These are phyloP conservation scores for Dioscorea zingiberensis DNA, from an alignment of 106 monocot species.

Conservation along the genomic window DNA sequence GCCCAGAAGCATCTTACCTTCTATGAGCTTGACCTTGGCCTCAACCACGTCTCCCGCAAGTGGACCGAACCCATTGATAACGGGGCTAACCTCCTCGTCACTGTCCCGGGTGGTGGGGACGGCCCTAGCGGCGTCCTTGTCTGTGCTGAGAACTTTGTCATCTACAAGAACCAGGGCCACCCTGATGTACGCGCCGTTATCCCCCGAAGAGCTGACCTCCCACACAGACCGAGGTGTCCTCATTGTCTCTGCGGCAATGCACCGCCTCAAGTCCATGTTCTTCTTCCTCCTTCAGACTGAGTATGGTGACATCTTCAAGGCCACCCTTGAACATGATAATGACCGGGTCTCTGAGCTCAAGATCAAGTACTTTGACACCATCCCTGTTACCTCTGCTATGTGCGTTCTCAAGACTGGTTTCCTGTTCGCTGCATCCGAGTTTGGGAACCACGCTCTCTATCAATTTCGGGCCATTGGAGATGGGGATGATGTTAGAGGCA, in stretches of 20 bases:
- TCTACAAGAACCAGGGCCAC: constrained; percentile 93
- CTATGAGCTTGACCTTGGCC: constrained; percentile 95
- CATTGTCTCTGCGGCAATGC: constrained; percentile 75
- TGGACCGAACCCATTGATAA: constrained; percentile 94
- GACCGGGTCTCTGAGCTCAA: constrained; percentile 81
- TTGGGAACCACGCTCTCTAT: constrained; percentile 88
- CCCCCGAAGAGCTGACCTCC: constrained; percentile 79
- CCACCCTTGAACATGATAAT: constrained; percentile 58
- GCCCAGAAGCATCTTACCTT: constrained; percentile 98
- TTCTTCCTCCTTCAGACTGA: constrained; percentile 97
- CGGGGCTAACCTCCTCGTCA: constrained; percentile 85
- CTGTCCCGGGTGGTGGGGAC: constrained; percentile 92
- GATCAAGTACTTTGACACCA: constrained; percentile 96
- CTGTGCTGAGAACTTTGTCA: constrained; percentile 94
- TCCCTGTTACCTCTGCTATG: constrained; percentile 86
- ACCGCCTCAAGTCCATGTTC: constrained; percentile 85
- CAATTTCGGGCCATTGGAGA: constrained; percentile 93
- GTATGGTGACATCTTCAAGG: constrained; percentile 91
- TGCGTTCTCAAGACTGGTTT: constrained; percentile 79
- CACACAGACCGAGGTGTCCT: constrained; percentile 90
- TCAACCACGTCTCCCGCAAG: constrained; percentile 91
- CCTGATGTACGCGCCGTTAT: constrained; percentile 89
- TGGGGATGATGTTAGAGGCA: constrained; percentile 93
- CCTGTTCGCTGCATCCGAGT: constrained; percentile 91
- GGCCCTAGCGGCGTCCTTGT: constrained; percentile 94